phyloP scores from a whole-genome alignment of 345 rosid species.

The Linum usitatissimum region DNA sequence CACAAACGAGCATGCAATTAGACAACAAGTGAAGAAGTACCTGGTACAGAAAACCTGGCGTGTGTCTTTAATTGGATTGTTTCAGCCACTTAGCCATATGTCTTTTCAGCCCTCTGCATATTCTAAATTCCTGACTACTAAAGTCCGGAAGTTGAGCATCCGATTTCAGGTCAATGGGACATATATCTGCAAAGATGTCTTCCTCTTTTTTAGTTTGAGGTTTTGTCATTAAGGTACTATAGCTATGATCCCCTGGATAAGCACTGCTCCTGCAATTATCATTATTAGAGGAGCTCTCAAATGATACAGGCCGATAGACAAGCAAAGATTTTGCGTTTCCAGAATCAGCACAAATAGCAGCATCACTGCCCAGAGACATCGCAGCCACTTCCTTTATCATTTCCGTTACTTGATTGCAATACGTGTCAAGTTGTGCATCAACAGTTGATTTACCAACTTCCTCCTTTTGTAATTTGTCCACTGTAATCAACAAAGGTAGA shows the following conservation, averaged over 20 bases:
- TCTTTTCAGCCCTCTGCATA: conserved; percentile 25
- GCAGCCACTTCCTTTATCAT: conserved; percentile 32
- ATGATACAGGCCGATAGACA: conserved; percentile 26
- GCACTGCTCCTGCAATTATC: not conserved
- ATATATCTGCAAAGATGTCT: conserved; percentile 36
- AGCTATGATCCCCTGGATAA: conserved; percentile 13
- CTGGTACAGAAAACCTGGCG: too few relatives aligned
- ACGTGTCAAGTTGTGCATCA: conserved; percentile 24
- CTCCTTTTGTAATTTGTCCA: conserved; percentile 33
- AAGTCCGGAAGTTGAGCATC: conserved; percentile 21
- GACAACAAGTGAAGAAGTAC: too few relatives aligned
- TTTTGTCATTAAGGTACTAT: conserved; percentile 31
- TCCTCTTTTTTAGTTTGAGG: conserved; percentile 17
- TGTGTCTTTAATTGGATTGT: too few relatives aligned
- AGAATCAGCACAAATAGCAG: conserved; percentile 17
- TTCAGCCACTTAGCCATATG: conserved; percentile 33
- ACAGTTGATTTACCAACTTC: too few relatives aligned
- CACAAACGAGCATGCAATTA: too few relatives aligned
- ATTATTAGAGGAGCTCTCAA: conserved; percentile 11
- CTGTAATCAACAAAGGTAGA: conserved; percentile 39
- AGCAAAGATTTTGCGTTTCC: conserved; percentile 27
- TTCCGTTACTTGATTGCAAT: conserved; percentile 39
- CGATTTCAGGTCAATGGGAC: conserved; percentile 39
- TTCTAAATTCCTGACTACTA: conserved; percentile 19
- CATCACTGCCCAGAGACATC: conserved; percentile 28